These are phyloP conservation scores for Brassica incana DNA, from an alignment of 345 rosid species.

Conservation along the genomic window DNA sequence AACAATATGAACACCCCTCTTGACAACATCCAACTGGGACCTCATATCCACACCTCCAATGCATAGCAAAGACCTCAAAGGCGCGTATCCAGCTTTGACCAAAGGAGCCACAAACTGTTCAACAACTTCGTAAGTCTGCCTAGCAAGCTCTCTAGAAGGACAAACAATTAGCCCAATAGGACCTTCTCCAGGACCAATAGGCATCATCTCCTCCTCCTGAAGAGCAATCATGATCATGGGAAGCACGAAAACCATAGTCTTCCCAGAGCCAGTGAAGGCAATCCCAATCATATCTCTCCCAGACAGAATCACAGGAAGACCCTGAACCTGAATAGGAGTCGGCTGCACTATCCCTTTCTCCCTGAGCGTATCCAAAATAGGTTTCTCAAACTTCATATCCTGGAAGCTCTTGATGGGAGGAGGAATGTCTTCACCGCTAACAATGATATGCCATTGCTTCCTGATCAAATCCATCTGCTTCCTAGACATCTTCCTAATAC, in stretches of 20 bases:
- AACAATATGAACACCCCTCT: conserved; percentile 87
- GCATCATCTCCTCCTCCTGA: conserved; percentile 96
- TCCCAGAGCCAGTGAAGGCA: conserved; percentile 90
- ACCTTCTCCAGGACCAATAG: conserved; percentile 78
- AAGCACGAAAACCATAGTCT: conserved; percentile 83
- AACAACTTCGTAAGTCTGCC: conserved; percentile 89
- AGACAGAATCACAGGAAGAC: conserved; percentile 76
- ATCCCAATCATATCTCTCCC: conserved; percentile 96
- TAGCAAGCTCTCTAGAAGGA: conserved; percentile 89
- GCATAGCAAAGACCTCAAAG: conserved; percentile 73
- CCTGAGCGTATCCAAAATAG: conserved; percentile 62
- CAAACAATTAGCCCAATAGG: conserved; percentile 79
- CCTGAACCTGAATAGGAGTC: conserved; percentile 93
- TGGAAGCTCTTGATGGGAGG: conserved; percentile 81
- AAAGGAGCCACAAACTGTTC: conserved; percentile 70
- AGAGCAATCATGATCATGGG: conserved; percentile 87
- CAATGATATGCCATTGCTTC: conserved; percentile 94
- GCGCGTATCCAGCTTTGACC: conserved; percentile 66
- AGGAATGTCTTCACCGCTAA: conserved; percentile 83
- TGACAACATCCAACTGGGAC: conserved; percentile 81
- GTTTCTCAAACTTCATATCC: conserved; percentile 79
- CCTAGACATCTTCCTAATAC: conserved; percentile 57
- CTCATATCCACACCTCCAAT: conserved; percentile 95
- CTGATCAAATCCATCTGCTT: conserved; percentile 66
- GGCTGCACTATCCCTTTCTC: conserved; percentile 93